phyloP scores from a whole-genome alignment of 176 grass and related monocot species.

The Thinopyrum elongatum region DNA sequence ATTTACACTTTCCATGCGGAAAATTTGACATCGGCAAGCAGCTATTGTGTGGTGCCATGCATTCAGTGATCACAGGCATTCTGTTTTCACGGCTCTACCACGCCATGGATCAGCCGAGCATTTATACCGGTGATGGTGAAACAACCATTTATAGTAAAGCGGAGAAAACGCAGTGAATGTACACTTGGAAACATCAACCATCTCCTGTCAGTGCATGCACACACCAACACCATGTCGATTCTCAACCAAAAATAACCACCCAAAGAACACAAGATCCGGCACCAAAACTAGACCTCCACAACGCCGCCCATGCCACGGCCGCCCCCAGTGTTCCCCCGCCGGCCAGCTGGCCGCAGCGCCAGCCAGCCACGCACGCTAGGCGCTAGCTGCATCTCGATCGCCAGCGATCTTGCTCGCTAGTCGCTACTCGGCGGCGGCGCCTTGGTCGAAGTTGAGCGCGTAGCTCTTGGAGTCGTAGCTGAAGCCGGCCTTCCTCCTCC shows the following conservation, averaged over 20 bases:
- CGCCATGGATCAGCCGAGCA: too few species aligned
- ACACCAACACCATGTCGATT: background rate
- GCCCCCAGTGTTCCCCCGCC: background rate
- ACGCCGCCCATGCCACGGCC: background rate
- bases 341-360: background rate
- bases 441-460: conserved; percentile 64
- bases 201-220: background rate
- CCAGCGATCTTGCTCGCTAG: background rate
- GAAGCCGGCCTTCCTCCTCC: conserved; percentile 33
- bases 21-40: too few species aligned
- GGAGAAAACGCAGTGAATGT: too few species aligned
- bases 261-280: conserved; percentile 2
- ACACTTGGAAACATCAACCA: background rate
- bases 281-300: background rate
- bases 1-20: too few species aligned
- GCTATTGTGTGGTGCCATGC: too few species aligned
- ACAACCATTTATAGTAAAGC: too few species aligned
- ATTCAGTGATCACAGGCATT: too few species aligned
- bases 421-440: conserved; percentile 27
- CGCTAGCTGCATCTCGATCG: conserved; percentile 2
- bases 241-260: background rate
- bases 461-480: conserved; percentile 65
- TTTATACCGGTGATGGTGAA: too few species aligned
- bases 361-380: background rate
- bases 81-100: too few species aligned